Conservation (phyloP, 768 basidiomycete genomes). For the Trametes sanguinea region DNA sequence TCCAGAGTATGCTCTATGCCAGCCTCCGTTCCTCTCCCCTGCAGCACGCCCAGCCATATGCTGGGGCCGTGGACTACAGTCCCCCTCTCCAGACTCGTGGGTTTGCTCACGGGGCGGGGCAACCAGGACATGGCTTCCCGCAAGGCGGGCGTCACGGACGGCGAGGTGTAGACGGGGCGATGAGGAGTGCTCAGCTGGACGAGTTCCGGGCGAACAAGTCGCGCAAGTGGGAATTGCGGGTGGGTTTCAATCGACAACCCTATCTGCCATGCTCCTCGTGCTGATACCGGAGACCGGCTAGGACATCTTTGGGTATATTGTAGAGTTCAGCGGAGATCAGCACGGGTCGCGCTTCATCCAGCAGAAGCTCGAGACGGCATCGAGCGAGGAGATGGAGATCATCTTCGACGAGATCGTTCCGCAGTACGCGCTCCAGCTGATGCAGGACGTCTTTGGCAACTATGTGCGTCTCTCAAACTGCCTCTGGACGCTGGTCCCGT, state of each 20-base stretch:
- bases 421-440: slow-evolving; percentile 67
- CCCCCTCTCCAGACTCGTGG: slow-evolving; percentile 42
- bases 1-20: slow-evolving; percentile 44
- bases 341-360: slow-evolving; percentile 99
- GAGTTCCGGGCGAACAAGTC: slow-evolving; percentile 83
- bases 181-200: slow-evolving; percentile 76
- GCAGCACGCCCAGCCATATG: slow-evolving; percentile 47
- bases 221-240: slow-evolving; percentile 80
- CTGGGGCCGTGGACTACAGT: slow-evolving; percentile 49
- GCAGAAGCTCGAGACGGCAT: slow-evolving; percentile 74
- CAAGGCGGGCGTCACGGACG: slow-evolving; percentile 47
- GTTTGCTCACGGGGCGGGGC: slow-evolving; percentile 18
- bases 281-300: slow-evolving; percentile 33
- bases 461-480: slow-evolving; percentile 57
- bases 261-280: not conserved
- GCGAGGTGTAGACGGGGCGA: slow-evolving; percentile 44
- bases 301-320: slow-evolving; percentile 85
- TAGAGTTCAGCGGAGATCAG: slow-evolving; percentile 93
- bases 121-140: slow-evolving; percentile 26
- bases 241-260: slow-evolving; percentile 37
- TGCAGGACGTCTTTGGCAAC: slow-evolving; percentile 95
- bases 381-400: slow-evolving; percentile 74
- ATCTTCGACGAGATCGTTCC: slow-evolving; percentile 91
- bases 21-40: slow-evolving; percentile 45
- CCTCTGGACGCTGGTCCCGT: not conserved